Evolutionary conservation across 192 early-diverging fungal genomes (phyloP).

Genomic region (Dissophora ornata): DNA sequence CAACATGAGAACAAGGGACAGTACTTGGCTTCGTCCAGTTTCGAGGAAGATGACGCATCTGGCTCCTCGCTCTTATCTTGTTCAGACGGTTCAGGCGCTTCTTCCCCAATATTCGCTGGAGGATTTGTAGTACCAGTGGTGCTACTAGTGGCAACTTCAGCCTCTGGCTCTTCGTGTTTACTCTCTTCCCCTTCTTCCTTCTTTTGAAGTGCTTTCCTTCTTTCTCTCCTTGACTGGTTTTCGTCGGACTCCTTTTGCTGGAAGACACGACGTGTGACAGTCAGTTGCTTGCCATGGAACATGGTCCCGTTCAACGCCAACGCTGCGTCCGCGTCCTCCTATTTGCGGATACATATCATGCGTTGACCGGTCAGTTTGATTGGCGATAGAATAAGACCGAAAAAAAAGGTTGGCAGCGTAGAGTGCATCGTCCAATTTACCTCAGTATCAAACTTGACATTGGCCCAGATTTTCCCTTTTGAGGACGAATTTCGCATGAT

Average conservation of each 20-base stretch:
- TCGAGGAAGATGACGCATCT: no score
- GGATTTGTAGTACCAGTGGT: no score
- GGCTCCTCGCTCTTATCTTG: not conserved
- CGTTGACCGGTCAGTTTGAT: no score
- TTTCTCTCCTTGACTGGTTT: not conserved
- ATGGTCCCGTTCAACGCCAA: constrained; percentile 29
- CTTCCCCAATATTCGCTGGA: no score
- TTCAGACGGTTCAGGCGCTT: no score
- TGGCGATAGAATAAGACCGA: no score
- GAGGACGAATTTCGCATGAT: not conserved
- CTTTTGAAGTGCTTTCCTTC: not conserved
- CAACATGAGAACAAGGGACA: no score
- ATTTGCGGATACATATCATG: no score
- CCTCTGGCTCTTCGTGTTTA: no score
- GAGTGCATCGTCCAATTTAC: not conserved
- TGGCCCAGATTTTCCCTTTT: constrained; percentile 25
- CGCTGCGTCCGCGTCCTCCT: constrained; percentile 30
- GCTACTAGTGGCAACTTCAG: no score
- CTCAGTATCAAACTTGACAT: constrained; percentile 42
- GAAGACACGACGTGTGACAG: constrained; percentile 24
- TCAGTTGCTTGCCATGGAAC: constrained; percentile 26
- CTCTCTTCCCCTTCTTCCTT: not conserved
- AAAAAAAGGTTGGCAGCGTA: no score
- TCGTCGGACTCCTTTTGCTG: not conserved
- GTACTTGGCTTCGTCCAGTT: no score